Evolutionary conservation across 345 rosid species (phyloP).

Genomic region (Lagerstroemia speciosa): DNA sequence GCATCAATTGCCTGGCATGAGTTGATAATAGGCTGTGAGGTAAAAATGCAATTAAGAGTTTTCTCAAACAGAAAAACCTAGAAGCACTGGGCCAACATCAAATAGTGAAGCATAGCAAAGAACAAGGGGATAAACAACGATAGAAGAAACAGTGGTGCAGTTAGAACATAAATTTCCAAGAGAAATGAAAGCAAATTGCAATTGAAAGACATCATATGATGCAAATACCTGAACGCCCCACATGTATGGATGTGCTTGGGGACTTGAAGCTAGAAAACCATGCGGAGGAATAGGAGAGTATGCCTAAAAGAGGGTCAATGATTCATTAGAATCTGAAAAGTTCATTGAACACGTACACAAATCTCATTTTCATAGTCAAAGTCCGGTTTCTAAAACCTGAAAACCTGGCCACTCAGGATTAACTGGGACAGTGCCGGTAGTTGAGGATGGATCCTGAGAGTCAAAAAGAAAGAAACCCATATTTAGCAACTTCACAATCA

Average conservation of each 20-base stretch:
- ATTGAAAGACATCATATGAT: neutral
- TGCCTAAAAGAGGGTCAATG: conserved; percentile 41
- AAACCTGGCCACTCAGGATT: conserved; percentile 96
- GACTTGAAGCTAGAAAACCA: conserved; percentile 92
- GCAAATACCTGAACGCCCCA: conserved; percentile 95
- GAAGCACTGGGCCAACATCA: neutral
- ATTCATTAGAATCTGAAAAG: conserved; percentile 10
- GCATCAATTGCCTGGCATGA: neutral
- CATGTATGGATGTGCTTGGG: conserved; percentile 98
- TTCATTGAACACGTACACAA: conserved; percentile 8
- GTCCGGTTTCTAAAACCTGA: conserved; percentile 48
- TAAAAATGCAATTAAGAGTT: neutral
- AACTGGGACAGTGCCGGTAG: conserved; percentile 46
- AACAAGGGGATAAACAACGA: too few species aligned
- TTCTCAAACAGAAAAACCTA: neutral
- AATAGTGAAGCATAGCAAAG: neutral
- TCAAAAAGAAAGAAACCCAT: conserved; percentile 2
- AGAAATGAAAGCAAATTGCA: neutral
- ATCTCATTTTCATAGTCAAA: neutral
- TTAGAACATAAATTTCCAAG: neutral
- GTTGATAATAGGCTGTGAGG: neutral
- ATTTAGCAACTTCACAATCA: conserved; percentile 1
- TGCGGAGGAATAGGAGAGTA: conserved; percentile 92
- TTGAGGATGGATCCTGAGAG: conserved; percentile 60
- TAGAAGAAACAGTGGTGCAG: neutral